Evolutionary conservation across 2,329 filamentous ascomycete species (phyloP).

Genomic region (Colletotrichum musae): DNA sequence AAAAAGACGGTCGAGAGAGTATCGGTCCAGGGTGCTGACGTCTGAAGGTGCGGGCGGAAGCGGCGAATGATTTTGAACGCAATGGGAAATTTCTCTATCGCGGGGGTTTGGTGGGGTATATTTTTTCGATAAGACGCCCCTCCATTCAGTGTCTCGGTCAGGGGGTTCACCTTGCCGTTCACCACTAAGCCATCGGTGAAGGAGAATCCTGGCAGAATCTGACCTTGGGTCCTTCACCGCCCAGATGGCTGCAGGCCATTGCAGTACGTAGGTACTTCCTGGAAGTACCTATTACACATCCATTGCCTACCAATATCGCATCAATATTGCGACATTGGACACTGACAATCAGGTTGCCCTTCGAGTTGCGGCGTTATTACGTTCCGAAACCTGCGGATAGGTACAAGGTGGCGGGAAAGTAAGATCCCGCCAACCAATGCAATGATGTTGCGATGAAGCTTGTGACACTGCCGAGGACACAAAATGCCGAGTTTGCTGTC

Average conservation of each 20-base stretch:
- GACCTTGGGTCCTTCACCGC: background rate
- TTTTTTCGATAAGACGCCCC: constrained; percentile 30
- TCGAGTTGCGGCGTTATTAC: background rate
- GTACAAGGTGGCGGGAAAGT: background rate
- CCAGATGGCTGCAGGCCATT: too few relatives aligned
- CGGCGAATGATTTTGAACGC: constrained; percentile 36
- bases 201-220: too few relatives aligned
- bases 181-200: constrained; percentile 1
- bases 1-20: background rate
- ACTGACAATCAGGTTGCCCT: too few relatives aligned
- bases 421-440: constrained; percentile 12
- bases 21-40: background rate
- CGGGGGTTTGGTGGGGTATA: constrained; percentile 40
- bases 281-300: too few relatives aligned
- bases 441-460: constrained; percentile 1
- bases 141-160: background rate
- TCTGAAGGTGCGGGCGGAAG: background rate
- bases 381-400: constrained; percentile 4
- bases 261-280: too few relatives aligned
- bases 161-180: constrained; percentile 2
- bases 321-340: too few relatives aligned
- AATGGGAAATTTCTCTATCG: constrained; percentile 42
- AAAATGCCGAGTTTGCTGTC: background rate
- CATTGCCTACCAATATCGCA: too few relatives aligned
- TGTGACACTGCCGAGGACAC: constrained; percentile 2